Evolutionary conservation across 768 basidiomycete species (phyloP).

Genomic region (Termitomyces sp.): DNA sequence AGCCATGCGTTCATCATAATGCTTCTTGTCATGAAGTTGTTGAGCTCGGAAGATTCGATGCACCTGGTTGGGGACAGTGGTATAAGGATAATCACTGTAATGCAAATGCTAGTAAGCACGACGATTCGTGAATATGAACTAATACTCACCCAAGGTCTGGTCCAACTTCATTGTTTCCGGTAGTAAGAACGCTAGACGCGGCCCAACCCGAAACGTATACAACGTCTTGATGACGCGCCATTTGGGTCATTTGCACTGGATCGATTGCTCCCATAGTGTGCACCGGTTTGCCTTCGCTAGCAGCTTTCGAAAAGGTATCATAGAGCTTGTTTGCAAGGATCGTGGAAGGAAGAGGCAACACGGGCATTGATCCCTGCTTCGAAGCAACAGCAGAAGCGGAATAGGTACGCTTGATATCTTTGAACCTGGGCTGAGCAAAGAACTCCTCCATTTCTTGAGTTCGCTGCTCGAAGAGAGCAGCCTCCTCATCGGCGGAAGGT

Average conservation of each 20-base stretch:
- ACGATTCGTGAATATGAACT: slow-evolving; percentile 10
- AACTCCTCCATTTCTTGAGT: slow-evolving; percentile 66
- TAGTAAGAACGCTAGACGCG: slow-evolving; percentile 80
- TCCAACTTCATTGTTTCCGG: slow-evolving; percentile 88
- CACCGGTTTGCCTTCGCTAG: slow-evolving; percentile 64
- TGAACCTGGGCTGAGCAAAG: slow-evolving; percentile 76
- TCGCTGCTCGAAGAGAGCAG: slow-evolving; percentile 56
- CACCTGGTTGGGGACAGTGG: slow-evolving; percentile 94
- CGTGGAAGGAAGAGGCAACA: slow-evolving; percentile 72
- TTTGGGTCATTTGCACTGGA: slow-evolving; percentile 93
- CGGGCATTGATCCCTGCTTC: slow-evolving; percentile 86
- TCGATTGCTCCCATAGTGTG: slow-evolving; percentile 95
- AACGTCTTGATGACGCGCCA: slow-evolving; percentile 83
- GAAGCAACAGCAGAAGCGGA: slow-evolving; percentile 75
- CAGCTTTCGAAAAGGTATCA: slow-evolving; percentile 59
- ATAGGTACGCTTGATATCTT: slow-evolving; percentile 75
- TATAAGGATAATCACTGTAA: slow-evolving; percentile 88
- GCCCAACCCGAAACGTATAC: slow-evolving; percentile 96
- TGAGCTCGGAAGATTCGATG: slow-evolving; percentile 90
- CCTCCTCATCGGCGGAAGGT: slow-evolving; percentile 58
- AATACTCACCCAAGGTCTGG: slow-evolving; percentile 82
- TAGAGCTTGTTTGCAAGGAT: slow-evolving; percentile 88
- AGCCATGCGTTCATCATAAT: slow-evolving; percentile 82
- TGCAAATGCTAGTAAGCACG: not conserved
- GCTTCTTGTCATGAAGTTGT: slow-evolving; percentile 89